phyloP scores from a whole-genome alignment of 768 basidiomycete species.

The Pulveroboletus sp. region DNA sequence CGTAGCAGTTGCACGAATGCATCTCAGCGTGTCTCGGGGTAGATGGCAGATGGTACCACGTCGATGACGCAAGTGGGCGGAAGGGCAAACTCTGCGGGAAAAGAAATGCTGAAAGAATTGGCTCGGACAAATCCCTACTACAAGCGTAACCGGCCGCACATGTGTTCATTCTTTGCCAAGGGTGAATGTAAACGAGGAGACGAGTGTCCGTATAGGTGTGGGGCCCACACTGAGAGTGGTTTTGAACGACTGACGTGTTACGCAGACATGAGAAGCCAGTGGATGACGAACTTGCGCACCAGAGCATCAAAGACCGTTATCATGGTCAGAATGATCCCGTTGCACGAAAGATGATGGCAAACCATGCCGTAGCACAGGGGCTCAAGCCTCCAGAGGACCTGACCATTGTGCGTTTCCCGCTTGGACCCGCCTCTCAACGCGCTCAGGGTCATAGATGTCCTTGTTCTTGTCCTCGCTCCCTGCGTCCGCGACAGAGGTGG shows the following conservation, averaged over 20 bases:
- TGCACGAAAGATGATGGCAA: constrained; percentile 81
- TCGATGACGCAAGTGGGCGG: constrained; percentile 56
- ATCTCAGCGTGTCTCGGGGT: constrained; percentile 5
- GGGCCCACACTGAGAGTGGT: neutral
- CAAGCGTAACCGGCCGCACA: constrained; percentile 90
- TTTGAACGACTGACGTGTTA: constrained; percentile 1
- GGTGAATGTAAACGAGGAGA: constrained; percentile 90
- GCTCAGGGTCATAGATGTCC: constrained; percentile 56
- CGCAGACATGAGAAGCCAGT: constrained; percentile 84
- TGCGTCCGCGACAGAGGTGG: constrained; percentile 63
- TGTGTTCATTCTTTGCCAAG: constrained; percentile 95
- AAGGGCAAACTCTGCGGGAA: constrained; percentile 73
- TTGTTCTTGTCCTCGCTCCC: constrained; percentile 83
- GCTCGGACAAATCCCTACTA: constrained; percentile 97
- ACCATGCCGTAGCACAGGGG: constrained; percentile 79
- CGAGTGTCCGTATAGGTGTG: constrained; percentile 87
- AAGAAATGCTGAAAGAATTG: constrained; percentile 95
- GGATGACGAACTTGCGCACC: constrained; percentile 80
- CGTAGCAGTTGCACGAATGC: neutral
- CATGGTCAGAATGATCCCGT: constrained; percentile 93
- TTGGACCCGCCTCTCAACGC: neutral
- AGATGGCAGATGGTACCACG: constrained; percentile 69
- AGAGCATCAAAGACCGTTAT: constrained; percentile 93
- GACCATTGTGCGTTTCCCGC: constrained; percentile 62
- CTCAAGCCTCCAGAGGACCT: constrained; percentile 88